These are phyloP conservation scores for Xylaria digitata DNA, from an alignment of 2,329 filamentous ascomycete genomes.

Conservation along the genomic window DNA sequence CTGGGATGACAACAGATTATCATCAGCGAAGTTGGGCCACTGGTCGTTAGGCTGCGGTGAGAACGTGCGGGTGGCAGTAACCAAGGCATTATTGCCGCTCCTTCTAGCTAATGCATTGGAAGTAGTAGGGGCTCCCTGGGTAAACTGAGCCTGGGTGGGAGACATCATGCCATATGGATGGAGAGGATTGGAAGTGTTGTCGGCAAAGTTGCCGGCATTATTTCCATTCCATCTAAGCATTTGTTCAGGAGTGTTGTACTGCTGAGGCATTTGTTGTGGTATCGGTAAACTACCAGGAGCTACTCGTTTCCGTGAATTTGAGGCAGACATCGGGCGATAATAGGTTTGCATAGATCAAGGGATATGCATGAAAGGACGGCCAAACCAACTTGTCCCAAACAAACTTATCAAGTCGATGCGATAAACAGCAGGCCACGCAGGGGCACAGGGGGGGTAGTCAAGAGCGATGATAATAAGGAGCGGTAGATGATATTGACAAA, in stretches of 20 bases:
- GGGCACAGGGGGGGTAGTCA: not conserved
- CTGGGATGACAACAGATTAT: slow-evolving; percentile 56
- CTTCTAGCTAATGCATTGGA: slow-evolving; percentile 65
- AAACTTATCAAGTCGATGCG: slow-evolving; percentile 6
- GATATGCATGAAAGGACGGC: slow-evolving; percentile 26
- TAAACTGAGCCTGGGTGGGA: slow-evolving; percentile 51
- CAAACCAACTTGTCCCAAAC: slow-evolving; percentile 18
- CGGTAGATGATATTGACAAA: slow-evolving; percentile 10
- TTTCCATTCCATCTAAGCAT: slow-evolving; percentile 66
- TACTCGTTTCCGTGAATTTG: slow-evolving; percentile 52
- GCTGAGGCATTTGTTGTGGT: slow-evolving; percentile 56
- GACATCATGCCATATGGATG: slow-evolving; percentile 51
- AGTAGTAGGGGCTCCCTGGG: slow-evolving; percentile 49
- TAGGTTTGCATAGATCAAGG: slow-evolving; percentile 47
- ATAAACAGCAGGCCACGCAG: slow-evolving; percentile 1
- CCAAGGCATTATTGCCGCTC: slow-evolving; percentile 63
- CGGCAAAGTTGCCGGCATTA: slow-evolving; percentile 48
- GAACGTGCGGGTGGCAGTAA: slow-evolving; percentile 51
- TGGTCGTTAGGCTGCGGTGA: slow-evolving; percentile 48
- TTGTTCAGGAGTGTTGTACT: slow-evolving; percentile 59
- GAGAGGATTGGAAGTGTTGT: slow-evolving; percentile 50
- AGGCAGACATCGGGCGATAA: slow-evolving; percentile 48
- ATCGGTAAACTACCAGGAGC: slow-evolving; percentile 49
- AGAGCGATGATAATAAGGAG: not conserved
- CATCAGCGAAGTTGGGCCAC: slow-evolving; percentile 57